Percentiles rank a stretch among this genome's conserved stretches.
Evolutionary conservation across 2,329 filamentous ascomycete genomes (phyloP).

Genomic region (Stagonosporopsis rhizophila): DNA sequence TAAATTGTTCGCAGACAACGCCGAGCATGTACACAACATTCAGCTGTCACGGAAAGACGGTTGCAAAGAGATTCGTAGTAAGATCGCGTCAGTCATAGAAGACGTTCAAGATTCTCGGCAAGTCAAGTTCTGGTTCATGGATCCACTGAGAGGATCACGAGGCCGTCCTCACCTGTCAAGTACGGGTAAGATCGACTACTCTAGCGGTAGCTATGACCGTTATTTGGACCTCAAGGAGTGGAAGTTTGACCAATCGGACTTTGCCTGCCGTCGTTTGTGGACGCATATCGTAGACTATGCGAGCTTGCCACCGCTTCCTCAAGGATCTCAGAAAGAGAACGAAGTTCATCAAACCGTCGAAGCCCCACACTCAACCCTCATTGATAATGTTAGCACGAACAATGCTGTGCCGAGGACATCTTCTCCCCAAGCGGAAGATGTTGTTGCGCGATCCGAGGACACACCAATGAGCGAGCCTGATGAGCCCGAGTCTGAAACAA

Average conservation of each 20-base stretch:
- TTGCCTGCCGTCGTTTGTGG: conserved; percentile 43
- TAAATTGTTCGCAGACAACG: conserved; percentile 26
- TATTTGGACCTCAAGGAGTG: conserved; percentile 36
- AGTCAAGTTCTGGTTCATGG: conserved; percentile 51
- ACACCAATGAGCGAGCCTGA: conserved; percentile 51
- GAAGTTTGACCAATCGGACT: conserved; percentile 32
- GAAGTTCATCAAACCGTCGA: conserved; percentile 8
- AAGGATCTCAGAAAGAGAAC: conserved; percentile 28
- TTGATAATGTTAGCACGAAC: background rate
- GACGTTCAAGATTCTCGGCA: conserved; percentile 48
- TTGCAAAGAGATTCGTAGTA: conserved; percentile 40
- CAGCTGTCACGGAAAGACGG: conserved; percentile 34
- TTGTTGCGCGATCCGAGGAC: conserved; percentile 36
- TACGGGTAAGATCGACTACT: conserved; percentile 44
- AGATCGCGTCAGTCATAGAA: conserved; percentile 35
- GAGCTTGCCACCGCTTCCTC: conserved; percentile 40
- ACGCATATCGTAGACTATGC: conserved; percentile 42
- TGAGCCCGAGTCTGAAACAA: conserved; percentile 32
- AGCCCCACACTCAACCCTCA: background rate
- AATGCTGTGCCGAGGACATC: conserved; percentile 6
- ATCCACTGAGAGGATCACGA: conserved; percentile 38
- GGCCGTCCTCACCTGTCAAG: conserved; percentile 40
- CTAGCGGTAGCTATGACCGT: conserved; percentile 38
- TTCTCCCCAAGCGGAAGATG: conserved; percentile 11
- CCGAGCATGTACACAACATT: conserved; percentile 29